A percentile compares a stretch with the other conserved stretches of the same genome.
phyloP scores from a whole-genome alignment of 441 rosid species.

The Mallotus japonicus region DNA sequence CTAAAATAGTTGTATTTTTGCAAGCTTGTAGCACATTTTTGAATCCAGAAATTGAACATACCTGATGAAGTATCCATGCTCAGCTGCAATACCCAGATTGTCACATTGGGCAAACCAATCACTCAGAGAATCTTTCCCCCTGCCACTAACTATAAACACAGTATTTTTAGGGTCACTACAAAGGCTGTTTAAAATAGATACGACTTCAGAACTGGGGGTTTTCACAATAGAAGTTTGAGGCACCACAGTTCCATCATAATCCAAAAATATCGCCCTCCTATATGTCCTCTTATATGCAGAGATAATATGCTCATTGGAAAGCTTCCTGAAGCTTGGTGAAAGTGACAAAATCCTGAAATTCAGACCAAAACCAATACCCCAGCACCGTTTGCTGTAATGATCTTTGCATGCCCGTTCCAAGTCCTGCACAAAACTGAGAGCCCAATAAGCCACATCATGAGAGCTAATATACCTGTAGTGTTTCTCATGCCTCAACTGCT shows the following conservation, averaged over 20 bases:
- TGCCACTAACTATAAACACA: slow-evolving; percentile 81
- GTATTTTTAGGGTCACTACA: slow-evolving; percentile 72
- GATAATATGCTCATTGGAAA: slow-evolving; percentile 52
- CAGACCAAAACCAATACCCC: slow-evolving; percentile 84
- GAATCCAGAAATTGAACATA: slow-evolving; percentile 37
- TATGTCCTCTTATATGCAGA: slow-evolving; percentile 54
- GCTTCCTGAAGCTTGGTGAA: slow-evolving; percentile 77
- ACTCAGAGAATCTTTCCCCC: slow-evolving; percentile 61
- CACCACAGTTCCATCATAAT: slow-evolving; percentile 82
- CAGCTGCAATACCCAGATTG: slow-evolving; percentile 84
- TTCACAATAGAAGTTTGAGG: slow-evolving; percentile 62
- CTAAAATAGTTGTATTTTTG: background rate
- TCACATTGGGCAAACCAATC: slow-evolving; percentile 80
- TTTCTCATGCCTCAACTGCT: slow-evolving; percentile 69
- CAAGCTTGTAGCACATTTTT: background rate
- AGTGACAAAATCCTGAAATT: slow-evolving; percentile 74
- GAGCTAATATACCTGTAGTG: slow-evolving; percentile 75
- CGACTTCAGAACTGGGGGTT: slow-evolving; percentile 62
- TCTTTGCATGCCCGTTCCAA: slow-evolving; percentile 70
- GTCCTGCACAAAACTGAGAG: slow-evolving; percentile 71
- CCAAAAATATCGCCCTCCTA: slow-evolving; percentile 80
- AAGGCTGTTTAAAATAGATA: slow-evolving; percentile 50
- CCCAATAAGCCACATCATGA: slow-evolving; percentile 87
- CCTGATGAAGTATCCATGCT: slow-evolving; percentile 89
- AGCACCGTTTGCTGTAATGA: slow-evolving; percentile 73